Conservation (phyloP, 2,329 filamentous ascomycete genomes). For the Plectosphaerella sp. region DNA sequence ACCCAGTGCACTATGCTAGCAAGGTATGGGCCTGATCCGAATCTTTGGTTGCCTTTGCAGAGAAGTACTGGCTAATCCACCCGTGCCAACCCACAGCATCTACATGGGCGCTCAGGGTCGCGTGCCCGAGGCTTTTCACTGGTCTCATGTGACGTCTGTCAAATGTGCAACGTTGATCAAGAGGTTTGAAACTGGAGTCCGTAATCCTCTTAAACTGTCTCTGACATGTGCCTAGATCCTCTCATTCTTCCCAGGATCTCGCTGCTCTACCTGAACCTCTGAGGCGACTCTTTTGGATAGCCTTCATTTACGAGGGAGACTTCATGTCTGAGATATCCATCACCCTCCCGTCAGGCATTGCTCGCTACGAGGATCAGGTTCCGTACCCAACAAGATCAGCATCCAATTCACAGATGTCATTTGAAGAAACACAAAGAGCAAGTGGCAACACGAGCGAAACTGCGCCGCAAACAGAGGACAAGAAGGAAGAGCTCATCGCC, state of each 20-base stretch:
- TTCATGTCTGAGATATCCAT: slow-evolving; percentile 23
- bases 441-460: neutral
- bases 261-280: slow-evolving; percentile 12
- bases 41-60: too few species aligned
- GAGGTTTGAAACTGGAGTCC: neutral
- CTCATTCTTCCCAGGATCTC: neutral
- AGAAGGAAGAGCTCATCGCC: slow-evolving; percentile 18
- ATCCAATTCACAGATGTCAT: neutral
- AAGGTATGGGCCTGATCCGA: slow-evolving; percentile 10
- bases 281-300: slow-evolving; percentile 21
- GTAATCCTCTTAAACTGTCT: neutral
- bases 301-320: slow-evolving; percentile 23
- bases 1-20: slow-evolving; percentile 21
- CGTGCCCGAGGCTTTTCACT: slow-evolving; percentile 17
- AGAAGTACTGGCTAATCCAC: too few species aligned
- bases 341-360: slow-evolving; percentile 20
- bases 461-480: neutral
- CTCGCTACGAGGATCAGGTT: slow-evolving; percentile 20
- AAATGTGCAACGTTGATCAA: slow-evolving; percentile 19
- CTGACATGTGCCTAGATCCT: neutral
- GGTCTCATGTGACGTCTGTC: slow-evolving; percentile 17
- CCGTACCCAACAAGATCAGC: slow-evolving; percentile 13
- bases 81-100: slow-evolving; percentile 8
- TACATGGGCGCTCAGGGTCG: slow-evolving; percentile 17
- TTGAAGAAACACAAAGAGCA: neutral